phyloP scores from a whole-genome alignment of 2,329 filamentous ascomycete genomes.

The Aspergillus ibericus region DNA sequence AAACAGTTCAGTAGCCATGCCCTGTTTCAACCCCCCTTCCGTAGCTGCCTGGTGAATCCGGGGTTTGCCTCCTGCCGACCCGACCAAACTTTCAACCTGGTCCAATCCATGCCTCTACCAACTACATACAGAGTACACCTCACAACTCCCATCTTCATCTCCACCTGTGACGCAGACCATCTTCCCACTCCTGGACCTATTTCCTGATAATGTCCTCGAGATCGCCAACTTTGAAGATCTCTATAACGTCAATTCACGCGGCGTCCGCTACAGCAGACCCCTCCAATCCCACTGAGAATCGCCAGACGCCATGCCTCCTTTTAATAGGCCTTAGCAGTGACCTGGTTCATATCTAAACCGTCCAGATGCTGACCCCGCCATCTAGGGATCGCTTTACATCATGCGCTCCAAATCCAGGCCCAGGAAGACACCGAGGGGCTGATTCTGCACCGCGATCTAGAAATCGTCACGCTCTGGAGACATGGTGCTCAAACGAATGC shows the following conservation, averaged over 20 bases:
- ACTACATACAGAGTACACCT: not conserved
- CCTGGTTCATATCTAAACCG: slow-evolving; percentile 31
- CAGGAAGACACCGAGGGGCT: slow-evolving; percentile 74
- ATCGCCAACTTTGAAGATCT: slow-evolving; percentile 65
- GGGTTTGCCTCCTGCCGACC: slow-evolving; percentile 19
- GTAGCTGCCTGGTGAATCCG: slow-evolving; percentile 8
- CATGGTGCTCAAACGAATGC: slow-evolving; percentile 83
- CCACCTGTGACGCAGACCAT: not conserved
- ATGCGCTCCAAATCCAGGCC: slow-evolving; percentile 78
- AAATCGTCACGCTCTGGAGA: slow-evolving; percentile 72
- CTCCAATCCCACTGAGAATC: slow-evolving; percentile 45
- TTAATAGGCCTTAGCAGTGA: slow-evolving; percentile 30
- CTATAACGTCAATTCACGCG: slow-evolving; percentile 43
- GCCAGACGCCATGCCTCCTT: slow-evolving; percentile 20
- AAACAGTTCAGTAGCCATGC: not conserved
- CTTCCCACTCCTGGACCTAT: not conserved
- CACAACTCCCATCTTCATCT: not conserved
- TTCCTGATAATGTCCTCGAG: slow-evolving; percentile 15
- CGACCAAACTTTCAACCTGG: slow-evolving; percentile 4
- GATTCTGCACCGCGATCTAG: slow-evolving; percentile 71
- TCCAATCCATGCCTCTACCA: not conserved
- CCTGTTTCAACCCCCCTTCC: not conserved
- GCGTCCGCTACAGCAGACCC: slow-evolving; percentile 44
- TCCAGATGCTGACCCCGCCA: slow-evolving; percentile 47
- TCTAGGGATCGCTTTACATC: slow-evolving; percentile 69